Evolutionary conservation across 2,329 filamentous ascomycete genomes (phyloP).

Genomic region (Epichloe baconii): DNA sequence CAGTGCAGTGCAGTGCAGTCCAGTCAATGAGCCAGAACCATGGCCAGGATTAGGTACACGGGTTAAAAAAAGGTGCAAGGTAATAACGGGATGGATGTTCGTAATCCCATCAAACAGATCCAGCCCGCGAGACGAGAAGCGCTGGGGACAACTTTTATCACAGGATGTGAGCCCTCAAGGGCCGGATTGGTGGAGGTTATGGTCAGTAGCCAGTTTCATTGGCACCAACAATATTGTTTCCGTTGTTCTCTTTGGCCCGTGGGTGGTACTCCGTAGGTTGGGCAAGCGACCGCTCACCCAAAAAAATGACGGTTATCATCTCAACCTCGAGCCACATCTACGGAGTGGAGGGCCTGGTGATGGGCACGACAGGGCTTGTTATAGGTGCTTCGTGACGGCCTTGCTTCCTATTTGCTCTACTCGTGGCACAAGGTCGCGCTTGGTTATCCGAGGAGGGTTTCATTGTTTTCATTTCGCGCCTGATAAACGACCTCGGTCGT

Average conservation of each 20-base stretch:
- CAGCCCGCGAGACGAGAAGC: not conserved
- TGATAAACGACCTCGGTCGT: conserved; percentile 4
- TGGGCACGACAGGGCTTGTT: not conserved
- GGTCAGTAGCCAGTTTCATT: not conserved
- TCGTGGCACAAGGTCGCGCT: conserved; percentile 2
- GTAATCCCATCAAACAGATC: not conserved
- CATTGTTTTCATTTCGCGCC: conserved; percentile 1
- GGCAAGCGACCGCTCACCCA: conserved; percentile 4
- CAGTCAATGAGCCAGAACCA: too few species aligned
- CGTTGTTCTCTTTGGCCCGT: not conserved
- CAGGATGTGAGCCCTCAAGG: not conserved
- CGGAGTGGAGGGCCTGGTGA: not conserved
- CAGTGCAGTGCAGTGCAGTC: too few species aligned
- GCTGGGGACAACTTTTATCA: not conserved
- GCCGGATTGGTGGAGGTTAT: not conserved
- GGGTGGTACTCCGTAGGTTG: conserved; percentile 1
- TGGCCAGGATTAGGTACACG: not conserved
- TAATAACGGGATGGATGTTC: not conserved
- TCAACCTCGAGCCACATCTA: not conserved
- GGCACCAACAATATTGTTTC: not conserved
- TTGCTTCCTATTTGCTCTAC: conserved; percentile 2
- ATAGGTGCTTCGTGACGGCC: not conserved
- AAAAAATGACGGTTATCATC: not conserved
- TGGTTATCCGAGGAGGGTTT: conserved; percentile 1
- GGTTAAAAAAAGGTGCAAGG: too few species aligned